phyloP scores from a whole-genome alignment of 192 early-diverging fungal genomes.

The Coemansia sp. region DNA sequence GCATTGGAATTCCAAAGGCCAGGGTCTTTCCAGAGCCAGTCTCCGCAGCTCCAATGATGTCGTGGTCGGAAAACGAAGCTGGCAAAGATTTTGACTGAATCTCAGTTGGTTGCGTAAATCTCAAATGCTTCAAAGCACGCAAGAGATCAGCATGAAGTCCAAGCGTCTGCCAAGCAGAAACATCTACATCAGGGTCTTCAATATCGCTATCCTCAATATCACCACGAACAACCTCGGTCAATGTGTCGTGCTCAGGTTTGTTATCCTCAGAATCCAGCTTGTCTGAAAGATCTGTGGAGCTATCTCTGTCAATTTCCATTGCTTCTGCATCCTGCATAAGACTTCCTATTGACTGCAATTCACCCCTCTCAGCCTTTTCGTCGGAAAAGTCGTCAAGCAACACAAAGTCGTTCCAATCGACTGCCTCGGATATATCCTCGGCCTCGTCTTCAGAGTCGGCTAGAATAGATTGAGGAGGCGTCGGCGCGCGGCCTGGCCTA shows the following conservation, averaged over 20 bases:
- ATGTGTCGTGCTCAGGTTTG: slow-evolving; percentile 12
- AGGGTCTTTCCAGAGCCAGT: slow-evolving; percentile 96
- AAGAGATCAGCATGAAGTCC: slow-evolving; percentile 59
- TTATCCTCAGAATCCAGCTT: slow-evolving; percentile 15
- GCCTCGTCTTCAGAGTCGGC: slow-evolving; percentile 14
- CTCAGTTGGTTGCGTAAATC: slow-evolving; percentile 77
- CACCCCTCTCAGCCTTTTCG: slow-evolving; percentile 47
- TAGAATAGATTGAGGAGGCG: neutral
- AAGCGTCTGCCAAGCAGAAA: slow-evolving; percentile 71
- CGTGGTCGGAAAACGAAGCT: slow-evolving; percentile 66
- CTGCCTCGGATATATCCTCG: slow-evolving; percentile 8
- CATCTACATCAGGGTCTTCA: slow-evolving; percentile 55
- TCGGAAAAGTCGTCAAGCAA: slow-evolving; percentile 83
- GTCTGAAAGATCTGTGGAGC: neutral
- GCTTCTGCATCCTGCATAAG: slow-evolving; percentile 22
- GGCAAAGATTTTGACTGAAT: slow-evolving; percentile 83
- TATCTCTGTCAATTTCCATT: neutral
- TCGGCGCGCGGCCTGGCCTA: neutral
- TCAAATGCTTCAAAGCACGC: slow-evolving; percentile 66
- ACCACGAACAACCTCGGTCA: slow-evolving; percentile 8
- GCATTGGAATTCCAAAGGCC: slow-evolving; percentile 92
- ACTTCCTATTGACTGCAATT: slow-evolving; percentile 34
- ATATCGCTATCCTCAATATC: slow-evolving; percentile 13
- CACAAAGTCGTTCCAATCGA: slow-evolving; percentile 59
- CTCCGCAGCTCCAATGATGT: slow-evolving; percentile 91